Evolutionary conservation across 768 basidiomycete genomes (phyloP).

Genomic region (Tephrocybe rancida): DNA sequence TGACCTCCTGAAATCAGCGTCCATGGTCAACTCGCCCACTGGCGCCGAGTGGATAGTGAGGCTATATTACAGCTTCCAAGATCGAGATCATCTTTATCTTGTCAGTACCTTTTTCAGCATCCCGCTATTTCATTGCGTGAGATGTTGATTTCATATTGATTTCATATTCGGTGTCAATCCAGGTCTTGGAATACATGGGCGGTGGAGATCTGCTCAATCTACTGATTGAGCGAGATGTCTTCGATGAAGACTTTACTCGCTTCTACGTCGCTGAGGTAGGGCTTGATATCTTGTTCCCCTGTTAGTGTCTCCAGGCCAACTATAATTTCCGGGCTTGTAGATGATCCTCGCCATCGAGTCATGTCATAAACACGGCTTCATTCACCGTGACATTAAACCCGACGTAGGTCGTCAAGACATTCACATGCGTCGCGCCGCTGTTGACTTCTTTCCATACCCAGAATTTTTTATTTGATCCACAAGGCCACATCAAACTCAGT

Average conservation of each 20-base stretch:
- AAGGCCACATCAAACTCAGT: constrained; percentile 92
- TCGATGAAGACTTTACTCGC: constrained; percentile 87
- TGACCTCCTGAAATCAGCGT: constrained; percentile 90
- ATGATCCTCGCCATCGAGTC: constrained; percentile 95
- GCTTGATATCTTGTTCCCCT: constrained; percentile 12
- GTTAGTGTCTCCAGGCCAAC: constrained; percentile 21
- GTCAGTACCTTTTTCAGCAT: constrained; percentile 57
- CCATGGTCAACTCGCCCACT: constrained; percentile 71
- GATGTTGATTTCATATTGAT: constrained; percentile 50
- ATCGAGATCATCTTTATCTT: constrained; percentile 93
- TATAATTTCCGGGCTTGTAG: constrained; percentile 37
- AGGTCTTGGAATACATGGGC: constrained; percentile 95
- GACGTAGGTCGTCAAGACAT: constrained; percentile 55
- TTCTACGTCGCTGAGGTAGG: constrained; percentile 94
- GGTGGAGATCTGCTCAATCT: constrained; percentile 96
- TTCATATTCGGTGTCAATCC: constrained; percentile 46
- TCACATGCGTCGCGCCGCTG: constrained; percentile 17
- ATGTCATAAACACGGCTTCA: constrained; percentile 94
- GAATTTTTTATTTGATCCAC: constrained; percentile 95
- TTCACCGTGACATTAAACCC: constrained; percentile 97
- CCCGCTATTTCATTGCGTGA: constrained; percentile 15
- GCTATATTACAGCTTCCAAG: constrained; percentile 93
- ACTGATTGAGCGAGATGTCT: constrained; percentile 88
- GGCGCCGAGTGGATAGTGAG: constrained; percentile 93
- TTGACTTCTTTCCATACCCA: constrained; percentile 32